These are phyloP conservation scores for Artemisia argyi DNA, from an alignment of 129 eudicot species.

Conservation along the genomic window DNA sequence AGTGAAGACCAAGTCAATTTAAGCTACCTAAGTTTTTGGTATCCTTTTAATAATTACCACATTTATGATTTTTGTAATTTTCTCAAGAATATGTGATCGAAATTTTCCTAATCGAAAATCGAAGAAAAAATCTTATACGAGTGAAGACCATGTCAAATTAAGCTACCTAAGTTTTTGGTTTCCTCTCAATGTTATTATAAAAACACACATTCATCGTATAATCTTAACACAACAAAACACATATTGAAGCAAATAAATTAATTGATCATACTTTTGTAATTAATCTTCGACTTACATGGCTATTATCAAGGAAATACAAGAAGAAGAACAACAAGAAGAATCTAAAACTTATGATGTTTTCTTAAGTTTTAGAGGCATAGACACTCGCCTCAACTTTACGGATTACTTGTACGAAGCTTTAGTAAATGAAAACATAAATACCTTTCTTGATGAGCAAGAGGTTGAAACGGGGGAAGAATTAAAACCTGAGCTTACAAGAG, in stretches of 20 bases:
- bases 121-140: too few species aligned
- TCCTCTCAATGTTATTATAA: too few species aligned
- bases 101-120: too few species aligned
- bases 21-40: too few species aligned
- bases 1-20: too few species aligned
- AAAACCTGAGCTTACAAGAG: background rate
- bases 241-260: too few species aligned
- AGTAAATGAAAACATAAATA: background rate
- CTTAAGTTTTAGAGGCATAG: conserved; percentile 10
- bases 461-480: conserved; percentile 7
- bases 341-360: conserved; percentile 9
- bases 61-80: too few species aligned
- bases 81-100: too few species aligned
- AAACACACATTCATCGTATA: background rate
- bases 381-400: background rate
- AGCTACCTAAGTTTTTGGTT: too few species aligned
- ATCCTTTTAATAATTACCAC: too few species aligned
- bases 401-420: conserved; percentile 2
- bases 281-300: background rate
- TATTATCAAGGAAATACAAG: background rate
- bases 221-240: background rate
- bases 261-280: too few species aligned
- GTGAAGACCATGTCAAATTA: too few species aligned
- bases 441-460: conserved; percentile 17
- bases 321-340: background rate